Percentiles rank a stretch among this genome's conserved stretches.
These are phyloP conservation scores for Phytophthora foliorum DNA, from an alignment of 352 stramenopile species.

Conservation along the genomic window DNA sequence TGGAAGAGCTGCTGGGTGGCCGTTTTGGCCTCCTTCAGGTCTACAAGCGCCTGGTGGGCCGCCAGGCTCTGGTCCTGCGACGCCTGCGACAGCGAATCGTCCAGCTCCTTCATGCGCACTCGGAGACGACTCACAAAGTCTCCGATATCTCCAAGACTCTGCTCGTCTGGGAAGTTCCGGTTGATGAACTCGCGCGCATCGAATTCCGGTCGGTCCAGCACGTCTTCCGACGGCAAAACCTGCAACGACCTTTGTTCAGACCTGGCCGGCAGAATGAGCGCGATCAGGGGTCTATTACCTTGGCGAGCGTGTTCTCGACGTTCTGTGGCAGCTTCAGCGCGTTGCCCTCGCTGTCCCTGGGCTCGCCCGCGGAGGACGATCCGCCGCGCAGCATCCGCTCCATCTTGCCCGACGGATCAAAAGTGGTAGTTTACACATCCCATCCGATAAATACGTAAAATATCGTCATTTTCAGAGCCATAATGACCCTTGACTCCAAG, in stretches of 20 bases:
- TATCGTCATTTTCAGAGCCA: background rate
- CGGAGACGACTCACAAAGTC: constrained; percentile 86
- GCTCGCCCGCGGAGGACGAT: constrained; percentile 10
- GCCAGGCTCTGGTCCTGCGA: constrained; percentile 84
- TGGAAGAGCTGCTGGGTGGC: constrained; percentile 91
- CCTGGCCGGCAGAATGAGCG: background rate
- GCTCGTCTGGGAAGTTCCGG: constrained; percentile 92
- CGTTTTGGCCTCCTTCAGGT: constrained; percentile 87
- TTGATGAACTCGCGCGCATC: constrained; percentile 95
- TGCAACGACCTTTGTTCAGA: constrained; percentile 20
- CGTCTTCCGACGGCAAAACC: constrained; percentile 86
- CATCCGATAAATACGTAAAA: background rate
- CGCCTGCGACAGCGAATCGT: constrained; percentile 82
- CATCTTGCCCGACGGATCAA: constrained; percentile 20
- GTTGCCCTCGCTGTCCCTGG: constrained; percentile 21
- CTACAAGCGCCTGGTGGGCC: constrained; percentile 78
- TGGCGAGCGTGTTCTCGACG: constrained; percentile 63
- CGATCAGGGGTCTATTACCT: constrained; percentile 35
- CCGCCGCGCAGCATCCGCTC: constrained; percentile 19
- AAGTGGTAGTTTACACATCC: background rate
- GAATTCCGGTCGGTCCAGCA: constrained; percentile 91
- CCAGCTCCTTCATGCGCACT: constrained; percentile 82
- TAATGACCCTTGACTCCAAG: no score
- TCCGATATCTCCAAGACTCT: constrained; percentile 80
- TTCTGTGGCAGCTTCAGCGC: constrained; percentile 60